Conservation (phyloP, 2,329 filamentous ascomycete genomes). For the Phyllosticta capitalensis region DNA sequence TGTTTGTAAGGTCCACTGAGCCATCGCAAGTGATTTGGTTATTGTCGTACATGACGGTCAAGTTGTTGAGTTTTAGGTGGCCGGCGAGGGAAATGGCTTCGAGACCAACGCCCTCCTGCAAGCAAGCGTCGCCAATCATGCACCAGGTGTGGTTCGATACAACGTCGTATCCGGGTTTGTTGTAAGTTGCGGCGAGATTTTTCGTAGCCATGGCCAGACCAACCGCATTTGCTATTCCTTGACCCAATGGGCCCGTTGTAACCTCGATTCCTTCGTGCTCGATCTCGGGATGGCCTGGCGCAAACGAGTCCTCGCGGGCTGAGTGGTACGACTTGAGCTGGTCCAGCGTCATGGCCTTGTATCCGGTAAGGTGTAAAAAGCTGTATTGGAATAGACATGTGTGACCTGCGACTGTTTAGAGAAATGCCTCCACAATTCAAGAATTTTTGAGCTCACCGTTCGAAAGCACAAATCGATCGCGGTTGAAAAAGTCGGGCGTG, state of each 20-base stretch:
- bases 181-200: constrained; percentile 46
- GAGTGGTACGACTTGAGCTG: constrained; percentile 49
- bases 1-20: constrained; percentile 44
- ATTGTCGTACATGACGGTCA: constrained; percentile 52
- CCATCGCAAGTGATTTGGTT: constrained; percentile 53
- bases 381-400: constrained; percentile 46
- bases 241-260: constrained; percentile 50
- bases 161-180: constrained; percentile 39
- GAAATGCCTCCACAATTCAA: background rate
- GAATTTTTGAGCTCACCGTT: constrained; percentile 35
- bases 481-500: constrained; percentile 50
- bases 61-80: constrained; percentile 46
- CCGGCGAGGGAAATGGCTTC: constrained; percentile 50
- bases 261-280: constrained; percentile 50
- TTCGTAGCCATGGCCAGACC: constrained; percentile 50
- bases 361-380: constrained; percentile 45
- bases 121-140: constrained; percentile 49
- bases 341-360: constrained; percentile 46
- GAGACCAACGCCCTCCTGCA: constrained; percentile 49
- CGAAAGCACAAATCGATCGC: constrained; percentile 53
- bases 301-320: constrained; percentile 39
- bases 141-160: constrained; percentile 46
- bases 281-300: constrained; percentile 49
- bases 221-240: constrained; percentile 52
- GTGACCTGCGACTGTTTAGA: constrained; percentile 30